Base-by-base conservation (phyloP, 371 early-diverging fungal species). In the Catenaria anguillulae region DNA sequence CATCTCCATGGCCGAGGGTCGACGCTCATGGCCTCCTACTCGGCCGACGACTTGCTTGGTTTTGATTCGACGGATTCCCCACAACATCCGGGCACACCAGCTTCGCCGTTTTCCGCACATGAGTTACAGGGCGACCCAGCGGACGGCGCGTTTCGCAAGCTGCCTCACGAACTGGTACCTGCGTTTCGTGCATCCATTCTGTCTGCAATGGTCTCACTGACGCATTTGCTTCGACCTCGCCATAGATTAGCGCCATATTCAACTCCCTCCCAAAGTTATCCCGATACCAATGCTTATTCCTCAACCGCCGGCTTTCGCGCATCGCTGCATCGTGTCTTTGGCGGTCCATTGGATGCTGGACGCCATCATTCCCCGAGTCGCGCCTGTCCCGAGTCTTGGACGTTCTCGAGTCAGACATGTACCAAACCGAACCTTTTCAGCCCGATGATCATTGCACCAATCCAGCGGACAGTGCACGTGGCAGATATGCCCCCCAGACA, bases 241-340 rank as follows among this genome's bases (percentile, higher is more conserved):
- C 26, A 1, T 31, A 50, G 52, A 23, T 50, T 10, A 29, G 29
- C 29, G 52, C 31, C 52, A 50, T 50, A 15, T 50, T 50, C 52
- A 15, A 50, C 52, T 26, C 29, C 29, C 26, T 50, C 21, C 52
- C 52, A 2, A 50, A 50, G 29, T 4, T 50, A 31, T 26, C 26
- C 15, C 52, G 52, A 8, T 50, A 29, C 52, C 52, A 23, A 13
- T 50, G 52, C 52, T 17, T 50, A 8, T 29, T 50, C 29, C 52
- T 50, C 52, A 50, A 50, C 52, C 52, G 52, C 29, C 52, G 52
- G 21, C 52, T 50, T 13, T 50, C 52, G 52, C 52, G 52, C 29
- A 15, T 50, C 17, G 52, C 52, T 1, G 52, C 52, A 26, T 6
- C 26, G 52, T 50, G 52, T 31, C 52, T 50, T 1, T 50, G 52